Base-by-base conservation (phyloP, 2,329 filamentous ascomycete genomes). In the Grosmannia huntii region DNA sequence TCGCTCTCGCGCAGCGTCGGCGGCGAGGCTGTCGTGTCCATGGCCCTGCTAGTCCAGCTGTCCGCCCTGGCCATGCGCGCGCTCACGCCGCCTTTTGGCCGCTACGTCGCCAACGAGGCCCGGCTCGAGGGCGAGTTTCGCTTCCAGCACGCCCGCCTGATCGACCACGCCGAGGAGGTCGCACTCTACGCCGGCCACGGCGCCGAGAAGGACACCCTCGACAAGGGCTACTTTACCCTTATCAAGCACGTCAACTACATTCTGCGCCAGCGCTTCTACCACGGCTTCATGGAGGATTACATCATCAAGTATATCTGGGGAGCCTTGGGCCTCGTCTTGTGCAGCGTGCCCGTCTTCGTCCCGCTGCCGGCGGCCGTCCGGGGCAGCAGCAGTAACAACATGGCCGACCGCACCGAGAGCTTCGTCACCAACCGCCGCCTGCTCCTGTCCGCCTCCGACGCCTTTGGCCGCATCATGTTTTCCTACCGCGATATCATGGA, bases 231-330 rank as follows among this genome's bases (percentile, higher is more conserved):
- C 72, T 99, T 99, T 68, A 99, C 94, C 2, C 79, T 99, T 44
- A 99, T 99, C 75, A 97, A 96, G 73, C 94, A 99, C 72, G 92
- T 99, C 68, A 99, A 99, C 71, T 86, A 95, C 67, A 96, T 97
- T 63, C 74, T 99, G 61, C 82, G 91, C 46, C 80, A 89, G 62
- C 83, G 94, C 54, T 88, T 99, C 70, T 97, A 97, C 71, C 92
- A 99, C 70, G 92, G 91, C n/a, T 86, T 99, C 67, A 96, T 97
- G 92, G 94, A 99, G 70, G 94, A 99, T 71, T 99, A 96, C 71
- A 90, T 97, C 59, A 96, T 99, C 72, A 99, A 99, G 72, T 99
- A 99, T 70, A 94, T 97, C 73, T 99, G 94, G 94, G 94, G 94
- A 48, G 92, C 94, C 2, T 72, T 99, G 50, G 94, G 94, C 1